These are phyloP conservation scores for Sisymbrium irio DNA, from an alignment of 345 rosid genomes.

Conservation along the genomic window DNA sequence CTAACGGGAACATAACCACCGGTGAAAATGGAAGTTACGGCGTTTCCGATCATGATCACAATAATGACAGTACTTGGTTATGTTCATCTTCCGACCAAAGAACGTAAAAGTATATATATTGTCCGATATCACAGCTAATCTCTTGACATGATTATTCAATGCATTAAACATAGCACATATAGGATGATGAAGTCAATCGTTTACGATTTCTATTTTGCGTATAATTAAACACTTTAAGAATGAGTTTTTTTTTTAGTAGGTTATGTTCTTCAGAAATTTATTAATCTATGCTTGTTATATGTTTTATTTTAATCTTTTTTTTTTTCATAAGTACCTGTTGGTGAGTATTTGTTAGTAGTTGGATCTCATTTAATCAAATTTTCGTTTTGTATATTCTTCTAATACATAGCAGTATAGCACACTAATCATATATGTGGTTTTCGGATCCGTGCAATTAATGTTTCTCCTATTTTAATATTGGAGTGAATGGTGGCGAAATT, in stretches of 20 bases:
- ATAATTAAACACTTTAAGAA: background rate
- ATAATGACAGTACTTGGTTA: conserved; percentile 72
- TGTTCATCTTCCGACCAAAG: conserved; percentile 61
- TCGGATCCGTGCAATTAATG: background rate
- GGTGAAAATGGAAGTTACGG: conserved; percentile 39
- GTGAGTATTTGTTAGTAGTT: conserved; percentile 23
- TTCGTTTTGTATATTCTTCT: conserved; percentile 9
- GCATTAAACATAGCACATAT: conserved; percentile 11
- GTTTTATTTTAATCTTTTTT: background rate
- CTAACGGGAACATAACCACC: conserved; percentile 25
- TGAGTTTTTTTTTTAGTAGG: background rate
- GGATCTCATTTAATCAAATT: conserved; percentile 11
- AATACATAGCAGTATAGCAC: background rate
- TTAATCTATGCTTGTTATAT: conserved; percentile 10
- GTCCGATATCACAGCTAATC: background rate
- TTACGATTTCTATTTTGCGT: background rate
- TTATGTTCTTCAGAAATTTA: background rate
- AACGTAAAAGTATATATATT: conserved; percentile 12
- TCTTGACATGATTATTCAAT: conserved; percentile 17
- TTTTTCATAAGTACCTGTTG: conserved; percentile 7
- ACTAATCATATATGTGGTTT: background rate
- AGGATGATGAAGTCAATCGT: conserved; percentile 3
- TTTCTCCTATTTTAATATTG: background rate
- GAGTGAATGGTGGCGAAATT: conserved; percentile 41
- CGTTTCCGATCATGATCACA: conserved; percentile 39